Base-by-base conservation (phyloP, 2,329 filamentous ascomycete species). In the Hortaea werneckii region DNA sequence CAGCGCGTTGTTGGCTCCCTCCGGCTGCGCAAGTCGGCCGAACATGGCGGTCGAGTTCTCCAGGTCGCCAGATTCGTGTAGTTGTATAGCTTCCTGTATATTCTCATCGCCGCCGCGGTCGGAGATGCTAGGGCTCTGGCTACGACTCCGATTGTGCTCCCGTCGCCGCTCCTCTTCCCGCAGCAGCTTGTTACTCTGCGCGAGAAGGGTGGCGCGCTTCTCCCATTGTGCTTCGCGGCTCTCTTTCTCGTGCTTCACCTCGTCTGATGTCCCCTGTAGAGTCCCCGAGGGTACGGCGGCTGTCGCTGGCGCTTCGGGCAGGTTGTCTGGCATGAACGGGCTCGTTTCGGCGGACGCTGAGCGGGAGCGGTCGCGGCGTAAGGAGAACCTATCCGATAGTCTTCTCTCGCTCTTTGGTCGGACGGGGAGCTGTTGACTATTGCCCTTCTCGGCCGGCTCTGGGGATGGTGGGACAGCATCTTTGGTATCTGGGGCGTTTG, bases 21-120 rank as follows among this genome's bases (percentile, higher is more conserved):
- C 74, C 0, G 86, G 86, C 63, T 95, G 83, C 44, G 92, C 92
- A 55, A 98, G 73, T 49, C 75, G 73, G 28, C 80, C 85, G 68
- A 98, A 98, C 67, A 96, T 79, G 43, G 73, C 71, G n/a, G 92
- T 95, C 44, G 88, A 92, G 58, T 74, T 69, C 58, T 80, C 78
- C 46, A 95, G 75, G 50, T 92, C 77, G 47, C 90, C 90, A 40
- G 73, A 75, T 67, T 98, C 92, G 64, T 98, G 92, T 53, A 96
- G 73, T 50, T 84, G 78, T 62, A 98, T 98, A n/a, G 92, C 92
- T 67, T 94, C 83, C 67, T 95, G 90, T 48, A 98, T 95, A 65
- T 86, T 82, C 56, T 67, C 67, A 54, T 73, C 70, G 44, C 65
- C 65, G 29, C 52, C 56, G 37, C 59, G 53, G 48, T 66, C 61